A percentile compares a stretch with the other conserved stretches of the same genome.
Conservation (phyloP, 2,329 filamentous ascomycete genomes). For the Pseudogymnoascus sp. region DNA sequence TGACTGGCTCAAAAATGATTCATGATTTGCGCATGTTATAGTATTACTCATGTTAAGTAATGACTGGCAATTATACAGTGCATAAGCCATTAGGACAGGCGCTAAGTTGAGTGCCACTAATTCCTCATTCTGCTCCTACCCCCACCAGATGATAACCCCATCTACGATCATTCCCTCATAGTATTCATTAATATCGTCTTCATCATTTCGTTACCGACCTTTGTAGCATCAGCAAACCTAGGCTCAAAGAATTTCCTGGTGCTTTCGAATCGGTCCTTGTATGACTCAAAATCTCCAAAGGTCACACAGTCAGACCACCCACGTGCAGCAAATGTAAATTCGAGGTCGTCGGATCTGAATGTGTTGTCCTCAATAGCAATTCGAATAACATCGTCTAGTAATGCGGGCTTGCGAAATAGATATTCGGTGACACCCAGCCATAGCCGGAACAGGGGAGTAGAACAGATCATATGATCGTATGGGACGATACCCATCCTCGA, state of each 20-base stretch:
- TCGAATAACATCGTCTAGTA: constrained; percentile 78
- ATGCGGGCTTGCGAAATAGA: constrained; percentile 73
- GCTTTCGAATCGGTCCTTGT: constrained; percentile 81
- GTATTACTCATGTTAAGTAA: neutral
- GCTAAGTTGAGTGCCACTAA: neutral
- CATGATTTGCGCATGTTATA: neutral
- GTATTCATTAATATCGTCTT: constrained; percentile 86
- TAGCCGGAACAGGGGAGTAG: constrained; percentile 90
- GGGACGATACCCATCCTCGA: constrained; percentile 87
- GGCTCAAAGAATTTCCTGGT: constrained; percentile 91
- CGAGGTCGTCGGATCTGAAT: constrained; percentile 90
- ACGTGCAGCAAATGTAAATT: constrained; percentile 94
- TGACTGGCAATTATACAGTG: neutral
- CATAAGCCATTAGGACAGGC: constrained; percentile 1
- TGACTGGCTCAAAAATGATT: neutral
- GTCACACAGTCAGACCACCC: constrained; percentile 94
- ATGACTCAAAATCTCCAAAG: constrained; percentile 87
- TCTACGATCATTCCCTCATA: constrained; percentile 27
- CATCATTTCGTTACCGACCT: constrained; percentile 94
- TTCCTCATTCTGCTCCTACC: neutral
- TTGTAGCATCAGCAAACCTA: constrained; percentile 78
- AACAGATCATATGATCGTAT: constrained; percentile 99
- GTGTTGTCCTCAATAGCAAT: constrained; percentile 85
- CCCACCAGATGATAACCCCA: neutral
- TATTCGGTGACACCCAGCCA: constrained; percentile 98